Evolutionary conservation across 1,284 basidiomycete species (phyloP).

Genomic region (Fomitopsis schrenkii): DNA sequence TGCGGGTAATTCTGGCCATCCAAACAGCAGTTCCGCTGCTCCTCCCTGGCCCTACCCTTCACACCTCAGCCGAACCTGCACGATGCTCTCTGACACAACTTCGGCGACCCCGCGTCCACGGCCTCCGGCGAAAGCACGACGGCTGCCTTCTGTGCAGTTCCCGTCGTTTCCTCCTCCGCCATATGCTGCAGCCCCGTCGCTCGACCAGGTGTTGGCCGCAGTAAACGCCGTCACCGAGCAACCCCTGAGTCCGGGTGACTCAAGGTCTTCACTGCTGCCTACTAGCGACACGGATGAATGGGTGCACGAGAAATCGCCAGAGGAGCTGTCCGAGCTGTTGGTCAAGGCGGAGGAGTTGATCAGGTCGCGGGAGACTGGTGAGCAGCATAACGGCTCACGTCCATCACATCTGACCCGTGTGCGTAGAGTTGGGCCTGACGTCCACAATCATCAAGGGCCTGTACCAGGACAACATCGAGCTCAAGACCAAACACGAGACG

Average conservation of each 20-base stretch:
- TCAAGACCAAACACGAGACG: slow-evolving; percentile 67
- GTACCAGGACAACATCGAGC: slow-evolving; percentile 61
- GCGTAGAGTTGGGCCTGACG: slow-evolving; percentile 62
- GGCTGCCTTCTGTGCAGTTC: slow-evolving; percentile 33
- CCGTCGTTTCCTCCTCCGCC: slow-evolving; percentile 49
- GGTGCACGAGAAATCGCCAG: slow-evolving; percentile 61
- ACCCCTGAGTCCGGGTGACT: slow-evolving; percentile 12
- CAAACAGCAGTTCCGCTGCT: no score
- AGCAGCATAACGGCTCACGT: slow-evolving; percentile 14
- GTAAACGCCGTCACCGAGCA: slow-evolving; percentile 27
- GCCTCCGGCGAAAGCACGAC: slow-evolving; percentile 56
- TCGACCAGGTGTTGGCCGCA: slow-evolving; percentile 33
- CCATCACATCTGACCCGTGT: background rate
- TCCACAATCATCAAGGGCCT: slow-evolving; percentile 65
- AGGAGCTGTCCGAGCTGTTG: slow-evolving; percentile 66
- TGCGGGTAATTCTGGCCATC: no score
- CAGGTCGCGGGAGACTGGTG: slow-evolving; percentile 72
- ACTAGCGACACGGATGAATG: slow-evolving; percentile 34
- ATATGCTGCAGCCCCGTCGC: slow-evolving; percentile 36
- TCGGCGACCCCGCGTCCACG: slow-evolving; percentile 48
- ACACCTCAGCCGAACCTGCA: background rate
- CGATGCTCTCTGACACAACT: slow-evolving; percentile 44
- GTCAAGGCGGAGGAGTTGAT: slow-evolving; percentile 70
- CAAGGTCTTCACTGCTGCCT: slow-evolving; percentile 13
- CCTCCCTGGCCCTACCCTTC: no score